Evolutionary conservation across 768 basidiomycete genomes (phyloP).

Genomic region (Kwoniella dejecticola): DNA sequence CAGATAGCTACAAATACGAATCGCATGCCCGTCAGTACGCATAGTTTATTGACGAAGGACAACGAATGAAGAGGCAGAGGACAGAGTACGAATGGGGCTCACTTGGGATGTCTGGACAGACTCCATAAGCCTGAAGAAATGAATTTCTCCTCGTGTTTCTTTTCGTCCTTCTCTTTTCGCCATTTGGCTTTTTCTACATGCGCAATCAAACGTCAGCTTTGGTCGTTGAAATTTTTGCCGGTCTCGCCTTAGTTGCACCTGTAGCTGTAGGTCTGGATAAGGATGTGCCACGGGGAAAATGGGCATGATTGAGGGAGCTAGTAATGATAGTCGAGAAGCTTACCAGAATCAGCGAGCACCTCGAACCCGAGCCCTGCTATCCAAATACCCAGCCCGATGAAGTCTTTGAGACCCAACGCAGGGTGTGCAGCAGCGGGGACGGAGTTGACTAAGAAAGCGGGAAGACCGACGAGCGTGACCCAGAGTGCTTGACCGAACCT

Average conservation of each 20-base stretch:
- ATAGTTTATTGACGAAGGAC: too few relatives aligned
- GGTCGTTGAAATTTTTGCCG: not conserved
- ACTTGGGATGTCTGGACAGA: constrained; percentile 74
- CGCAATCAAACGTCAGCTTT: not conserved
- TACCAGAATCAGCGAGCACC: constrained; percentile 28
- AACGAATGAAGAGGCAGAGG: too few relatives aligned
- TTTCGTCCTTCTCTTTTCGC: constrained; percentile 64
- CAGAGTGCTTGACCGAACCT: constrained; percentile 60
- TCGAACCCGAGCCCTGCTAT: constrained; percentile 62
- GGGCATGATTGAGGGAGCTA: too few relatives aligned
- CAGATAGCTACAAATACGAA: constrained; percentile 63
- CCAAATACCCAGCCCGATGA: constrained; percentile 63
- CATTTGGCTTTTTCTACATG: constrained; percentile 64
- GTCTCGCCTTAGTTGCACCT: too few relatives aligned
- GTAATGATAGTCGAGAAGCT: constrained; percentile 11
- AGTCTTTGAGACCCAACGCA: constrained; percentile 63
- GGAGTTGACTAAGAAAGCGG: constrained; percentile 65
- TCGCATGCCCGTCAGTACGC: not conserved
- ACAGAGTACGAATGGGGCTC: constrained; percentile 23
- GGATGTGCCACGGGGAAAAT: too few relatives aligned
- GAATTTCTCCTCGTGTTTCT: constrained; percentile 71
- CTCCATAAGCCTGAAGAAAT: constrained; percentile 71
- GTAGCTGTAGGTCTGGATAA: too few relatives aligned
- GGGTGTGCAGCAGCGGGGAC: constrained; percentile 62
- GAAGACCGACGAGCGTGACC: constrained; percentile 69